phyloP scores from a whole-genome alignment of 352 stramenopile species.

The Phytophthora quininea region DNA sequence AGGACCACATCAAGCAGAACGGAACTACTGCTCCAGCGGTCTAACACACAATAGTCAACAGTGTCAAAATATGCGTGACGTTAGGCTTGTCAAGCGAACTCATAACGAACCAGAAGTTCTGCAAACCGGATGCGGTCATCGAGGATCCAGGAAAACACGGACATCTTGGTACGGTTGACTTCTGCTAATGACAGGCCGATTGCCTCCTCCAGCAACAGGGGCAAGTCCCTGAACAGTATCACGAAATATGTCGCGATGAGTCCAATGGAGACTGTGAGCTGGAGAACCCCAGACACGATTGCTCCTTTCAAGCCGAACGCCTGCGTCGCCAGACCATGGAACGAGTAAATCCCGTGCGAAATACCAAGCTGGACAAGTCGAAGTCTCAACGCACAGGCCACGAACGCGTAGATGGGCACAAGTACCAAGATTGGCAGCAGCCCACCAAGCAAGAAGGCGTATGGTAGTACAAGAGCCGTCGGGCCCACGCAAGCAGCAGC shows the following conservation, averaged over 20 bases:
- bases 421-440: constrained; percentile 50
- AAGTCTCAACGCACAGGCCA: constrained; percentile 33
- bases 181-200: constrained; percentile 44
- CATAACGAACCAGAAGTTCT: constrained; percentile 38
- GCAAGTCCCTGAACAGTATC: constrained; percentile 51
- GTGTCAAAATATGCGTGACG: background rate
- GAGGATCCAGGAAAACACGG: constrained; percentile 29
- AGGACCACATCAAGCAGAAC: constrained; percentile 42
- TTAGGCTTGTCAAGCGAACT: background rate
- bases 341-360: constrained; percentile 56
- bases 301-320: constrained; percentile 43
- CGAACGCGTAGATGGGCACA: constrained; percentile 37
- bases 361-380: constrained; percentile 54
- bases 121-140: constrained; percentile 41
- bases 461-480: constrained; percentile 43
- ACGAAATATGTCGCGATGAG: constrained; percentile 48
- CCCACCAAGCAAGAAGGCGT: constrained; percentile 49
- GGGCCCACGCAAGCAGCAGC: constrained; percentile 41
- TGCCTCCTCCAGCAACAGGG: constrained; percentile 41
- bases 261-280: constrained; percentile 44
- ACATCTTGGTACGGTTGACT: constrained; percentile 15
- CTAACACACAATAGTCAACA: constrained; percentile 16
- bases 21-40: constrained; percentile 42
- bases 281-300: constrained; percentile 33
- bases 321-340: constrained; percentile 54